Evolutionary conservation across 169 alveolate genomes (phyloP), one percentile per base, ranked within the genome.

Genomic region (Plasmodium gallinaceum): DNA sequence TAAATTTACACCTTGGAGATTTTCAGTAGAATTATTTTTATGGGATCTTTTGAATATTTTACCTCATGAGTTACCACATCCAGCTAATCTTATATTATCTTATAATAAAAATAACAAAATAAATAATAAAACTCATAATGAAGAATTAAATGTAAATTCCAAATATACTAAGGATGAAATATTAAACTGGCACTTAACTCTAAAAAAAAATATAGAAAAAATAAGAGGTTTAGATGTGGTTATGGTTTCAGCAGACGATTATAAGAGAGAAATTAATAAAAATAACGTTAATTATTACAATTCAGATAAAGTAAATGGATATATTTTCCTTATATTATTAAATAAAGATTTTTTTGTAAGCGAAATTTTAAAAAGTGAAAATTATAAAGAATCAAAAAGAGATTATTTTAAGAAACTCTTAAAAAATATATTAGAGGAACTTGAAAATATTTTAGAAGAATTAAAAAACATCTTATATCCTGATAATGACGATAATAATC

Each of bases 21-120:
- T 43, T 61, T 83, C 91, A 2, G 39, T 83, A 0, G 91, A 83
- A 14, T 69, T 83, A n/a, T 70, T 83, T 46, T 73, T 83, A 61
- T 83, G 91, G 91, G 91, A 83, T 69, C 5, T 66, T 2, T 45
- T 83, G 7, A 70, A 70, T 4, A 52, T 83, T 0, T 18, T 83
- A 60, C 91, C 91, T 5, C 83, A 83, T 52, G 86, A 83, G 48
- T 43, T 83, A 26, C 91, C 91, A 1, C 91, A 83, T 48, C 91
- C 91, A 14, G 83, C 91, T 10, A 18, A 69, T 3, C 22, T 83
- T 18, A 70, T 83, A 7, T 22, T 69, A 71, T 39, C 73, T 0
- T 83, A 83, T 43, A 58, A 58, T 12, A 52, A 24, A n/a, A 7
- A 45, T 12, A 64, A 12, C 42, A 42, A 18, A 10, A 2, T 52